Evolutionary conservation across 2,329 filamentous ascomycete genomes (phyloP), one percentile per base, ranked within the genome.

Genomic region (Aspergillus puulaauensis): DNA sequence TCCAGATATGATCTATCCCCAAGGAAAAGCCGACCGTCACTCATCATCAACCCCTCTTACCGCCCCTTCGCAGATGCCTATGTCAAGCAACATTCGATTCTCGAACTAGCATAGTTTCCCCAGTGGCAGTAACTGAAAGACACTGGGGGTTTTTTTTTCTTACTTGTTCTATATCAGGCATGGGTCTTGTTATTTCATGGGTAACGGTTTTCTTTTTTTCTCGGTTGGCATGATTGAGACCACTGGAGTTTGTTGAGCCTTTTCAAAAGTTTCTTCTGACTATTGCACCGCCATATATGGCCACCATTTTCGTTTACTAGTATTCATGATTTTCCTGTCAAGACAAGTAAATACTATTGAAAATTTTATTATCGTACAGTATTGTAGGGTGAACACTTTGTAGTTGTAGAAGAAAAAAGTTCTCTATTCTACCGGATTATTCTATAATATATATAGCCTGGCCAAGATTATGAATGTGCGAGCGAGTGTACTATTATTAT

Each of bases 161-260:
- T 54, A 23, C 51, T 39, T 31, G 24, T 50, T 50, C 23, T 27
- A 43, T 43, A 9, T 21, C n/a, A 39, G 50, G 51, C 21, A 12
- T 12, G 39, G 41, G 31, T 53, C 14, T 45, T 53, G 44, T 51
- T 46, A 56, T 54, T 54, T 37, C 51, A 58, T 61, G 53, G 59
- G 56, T 53, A 57, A 46, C 47, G 56, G 57, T 51, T 58, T 50
- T 31, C 9, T 53, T 19, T 31, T 31, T 61, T 57, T 61, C 43
- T 53, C 40, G 41, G 58, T 58, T 61, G 59, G 61, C 61, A 58
- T 57, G 63, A 61, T 61, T 57, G 63, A 61, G 60, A 48, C 45
- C 45, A 31, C 45, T 48, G 45, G 45, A 48, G 45, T 48, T 37
- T 35, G 62, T 65, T 62, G 57, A 58, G 60, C 53, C 57, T 62